A percentile compares a stretch with the other conserved stretches of the same genome.
Conservation (phyloP, 2,329 filamentous ascomycete genomes). For the Ophiocordyceps robertsii region DNA sequence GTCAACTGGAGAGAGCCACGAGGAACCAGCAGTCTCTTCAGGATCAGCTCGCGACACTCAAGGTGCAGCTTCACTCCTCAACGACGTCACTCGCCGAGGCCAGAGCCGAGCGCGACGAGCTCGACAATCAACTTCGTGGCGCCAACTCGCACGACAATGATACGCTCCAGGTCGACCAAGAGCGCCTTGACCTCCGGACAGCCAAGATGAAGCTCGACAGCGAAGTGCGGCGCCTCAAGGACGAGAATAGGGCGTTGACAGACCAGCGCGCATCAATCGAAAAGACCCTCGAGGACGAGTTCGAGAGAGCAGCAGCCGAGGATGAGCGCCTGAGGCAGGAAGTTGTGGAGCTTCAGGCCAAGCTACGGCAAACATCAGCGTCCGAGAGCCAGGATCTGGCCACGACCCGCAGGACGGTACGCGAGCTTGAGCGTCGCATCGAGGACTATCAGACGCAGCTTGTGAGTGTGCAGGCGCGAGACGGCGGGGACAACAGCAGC, state of each 20-base stretch:
- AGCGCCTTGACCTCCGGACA: constrained; percentile 54
- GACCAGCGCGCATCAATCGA: constrained; percentile 48
- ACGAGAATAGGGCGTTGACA: constrained; percentile 45
- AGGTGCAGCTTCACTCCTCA: constrained; percentile 46
- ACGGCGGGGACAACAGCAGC: constrained; percentile 27
- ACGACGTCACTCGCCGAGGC: constrained; percentile 41
- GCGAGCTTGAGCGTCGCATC: constrained; percentile 50
- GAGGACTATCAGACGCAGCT: constrained; percentile 37
- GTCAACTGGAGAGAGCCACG: constrained; percentile 39
- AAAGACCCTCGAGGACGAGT: constrained; percentile 49
- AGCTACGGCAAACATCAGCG: constrained; percentile 28
- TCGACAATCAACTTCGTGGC: constrained; percentile 45
- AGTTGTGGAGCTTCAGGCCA: constrained; percentile 36
- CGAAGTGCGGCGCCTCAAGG: constrained; percentile 50
- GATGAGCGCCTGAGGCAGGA: constrained; percentile 48
- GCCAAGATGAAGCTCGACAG: constrained; percentile 54
- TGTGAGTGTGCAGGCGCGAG: constrained; percentile 17
- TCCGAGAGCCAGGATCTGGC: constrained; percentile 39
- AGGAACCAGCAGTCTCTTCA: constrained; percentile 51
- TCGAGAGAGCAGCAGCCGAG: constrained; percentile 51
- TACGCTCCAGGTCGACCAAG: constrained; percentile 49
- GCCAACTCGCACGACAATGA: constrained; percentile 42
- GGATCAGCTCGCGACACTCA: constrained; percentile 45
- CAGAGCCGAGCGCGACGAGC: constrained; percentile 53
- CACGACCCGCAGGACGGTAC: constrained; percentile 47